Percentiles rank a stretch among this genome's conserved stretches.
Evolutionary conservation across 257 asterid genomes (phyloP).

Genomic region (Primulina tabacum): DNA sequence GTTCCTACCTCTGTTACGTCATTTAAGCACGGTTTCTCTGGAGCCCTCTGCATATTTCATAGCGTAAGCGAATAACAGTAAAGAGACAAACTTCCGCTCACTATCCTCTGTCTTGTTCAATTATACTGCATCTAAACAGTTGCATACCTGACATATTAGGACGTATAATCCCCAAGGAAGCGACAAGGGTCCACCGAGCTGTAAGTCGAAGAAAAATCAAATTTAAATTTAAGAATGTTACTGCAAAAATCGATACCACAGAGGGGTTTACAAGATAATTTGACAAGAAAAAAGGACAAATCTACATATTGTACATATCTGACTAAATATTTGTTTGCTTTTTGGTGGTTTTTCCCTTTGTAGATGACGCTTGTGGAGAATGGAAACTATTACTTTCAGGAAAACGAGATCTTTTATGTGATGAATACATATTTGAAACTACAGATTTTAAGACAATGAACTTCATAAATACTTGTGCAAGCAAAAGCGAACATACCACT

Average conservation of each 20-base stretch:
- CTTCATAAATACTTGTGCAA: slow-evolving; percentile 1
- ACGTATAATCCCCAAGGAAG: slow-evolving; percentile 99
- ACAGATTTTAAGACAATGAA: slow-evolving; percentile 13
- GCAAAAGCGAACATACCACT: slow-evolving; percentile 44
- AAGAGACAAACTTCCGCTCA: not conserved
- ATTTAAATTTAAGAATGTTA: slow-evolving; percentile 14
- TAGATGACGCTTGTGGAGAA: too few relatives aligned
- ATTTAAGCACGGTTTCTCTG: slow-evolving; percentile 94
- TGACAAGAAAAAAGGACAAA: not conserved
- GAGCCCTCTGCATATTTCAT: slow-evolving; percentile 56
- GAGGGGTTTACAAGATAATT: not conserved
- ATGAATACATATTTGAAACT: not conserved
- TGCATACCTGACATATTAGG: slow-evolving; percentile 84
- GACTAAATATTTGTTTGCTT: not conserved
- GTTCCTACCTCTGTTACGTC: slow-evolving; percentile 90
- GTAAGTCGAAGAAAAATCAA: slow-evolving; percentile 25
- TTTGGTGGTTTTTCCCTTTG: not conserved
- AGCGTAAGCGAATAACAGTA: slow-evolving; percentile 10
- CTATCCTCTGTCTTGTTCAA: not conserved
- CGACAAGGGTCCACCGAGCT: slow-evolving; percentile 95
- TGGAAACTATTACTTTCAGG: not conserved
- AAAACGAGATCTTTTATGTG: not conserved
- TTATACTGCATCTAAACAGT: not conserved
- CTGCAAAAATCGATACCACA: not conserved
- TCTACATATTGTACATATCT: not conserved